These are phyloP conservation scores for Flaveria linearis DNA, from an alignment of 129 eudicot genomes.

Conservation along the genomic window DNA sequence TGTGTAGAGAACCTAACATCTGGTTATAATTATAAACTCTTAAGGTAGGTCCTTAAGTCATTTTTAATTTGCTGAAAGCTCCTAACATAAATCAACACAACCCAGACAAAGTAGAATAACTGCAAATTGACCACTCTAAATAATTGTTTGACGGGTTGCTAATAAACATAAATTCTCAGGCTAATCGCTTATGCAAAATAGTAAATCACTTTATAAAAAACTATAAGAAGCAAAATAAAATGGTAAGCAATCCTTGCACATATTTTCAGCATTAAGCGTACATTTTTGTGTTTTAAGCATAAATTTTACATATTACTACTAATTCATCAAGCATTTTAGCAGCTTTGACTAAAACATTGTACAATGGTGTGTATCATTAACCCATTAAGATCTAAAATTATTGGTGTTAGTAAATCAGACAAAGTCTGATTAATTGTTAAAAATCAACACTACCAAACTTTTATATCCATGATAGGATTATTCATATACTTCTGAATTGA, in stretches of 20 bases:
- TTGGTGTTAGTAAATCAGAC: not conserved
- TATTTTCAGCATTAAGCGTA: constrained; percentile 14
- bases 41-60: constrained; percentile 8
- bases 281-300: constrained; percentile 13
- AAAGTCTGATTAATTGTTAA: not conserved
- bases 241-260: constrained; percentile 5
- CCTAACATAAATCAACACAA: not conserved
- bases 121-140: not conserved
- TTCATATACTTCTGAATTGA: constrained; percentile 3
- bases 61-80: constrained; percentile 8
- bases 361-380: not conserved
- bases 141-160: not conserved
- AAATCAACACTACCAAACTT: not conserved
- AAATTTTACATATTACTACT: constrained; percentile 12
- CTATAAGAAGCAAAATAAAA: not conserved
- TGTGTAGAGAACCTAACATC: constrained; percentile 8
- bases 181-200: not conserved
- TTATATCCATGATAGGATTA: not conserved
- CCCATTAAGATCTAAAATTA: not conserved
- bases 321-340: not conserved
- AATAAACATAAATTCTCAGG: not conserved
- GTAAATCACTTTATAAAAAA: not conserved
- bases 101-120: constrained; percentile 1
- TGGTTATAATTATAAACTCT: constrained; percentile 7
- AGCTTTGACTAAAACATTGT: constrained; percentile 2